Base-by-base conservation (phyloP, 2,329 filamentous ascomycete species). In the Pyrenochaeta sp. region DNA sequence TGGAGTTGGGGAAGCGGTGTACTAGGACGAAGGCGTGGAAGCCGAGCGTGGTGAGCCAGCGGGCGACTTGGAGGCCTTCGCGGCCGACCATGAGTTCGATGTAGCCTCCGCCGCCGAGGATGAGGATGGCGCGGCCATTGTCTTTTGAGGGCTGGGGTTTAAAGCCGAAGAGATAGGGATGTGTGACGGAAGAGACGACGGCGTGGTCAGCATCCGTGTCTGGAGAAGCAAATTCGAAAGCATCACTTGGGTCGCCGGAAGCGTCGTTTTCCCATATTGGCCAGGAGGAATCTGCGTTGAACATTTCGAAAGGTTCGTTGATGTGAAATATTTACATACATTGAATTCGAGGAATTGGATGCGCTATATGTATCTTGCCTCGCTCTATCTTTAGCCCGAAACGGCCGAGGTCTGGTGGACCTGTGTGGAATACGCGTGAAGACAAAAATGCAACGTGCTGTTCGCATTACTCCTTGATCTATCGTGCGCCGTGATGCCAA, bases 101-200 rank as follows among this genome's bases (percentile, higher is more conserved):
- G 14, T 59, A 59, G n/a, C 57, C 53, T 14, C 53, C 57, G 11
- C 55, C 53, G 3, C 46, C 51, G n/a, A 51, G 39, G 13, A 57
- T 44, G 3, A 58, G 34, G 13, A 57, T 34, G 1, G 35, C 38
- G 2, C 48, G 43, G n/a, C 26, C 35, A 18, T 43, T 44, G 8
- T 31, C 6, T 6, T 19, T 34, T 11, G 18, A 2, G 3, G 27
- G 17, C 3, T 30, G 42, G 11, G 51, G 42, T n/a, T 31, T 41
- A 28, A 48, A 58, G 10, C 26, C 41, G 35, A 58, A 56, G 9
- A 60, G 35, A 50, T 44, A 53, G 2, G 57, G 46, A 6, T 51
- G 48, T 7, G 47, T 24, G 24, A 58, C 55, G 24, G 40, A 40
- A 9, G 41, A 39, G 7, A 49, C 53, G 3, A 58, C 55, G 7